Percentiles rank a stretch among this genome's conserved stretches.
Evolutionary conservation across 805 yeast genomes (phyloP).

Genomic region (Blastobotrys peoriensis): DNA sequence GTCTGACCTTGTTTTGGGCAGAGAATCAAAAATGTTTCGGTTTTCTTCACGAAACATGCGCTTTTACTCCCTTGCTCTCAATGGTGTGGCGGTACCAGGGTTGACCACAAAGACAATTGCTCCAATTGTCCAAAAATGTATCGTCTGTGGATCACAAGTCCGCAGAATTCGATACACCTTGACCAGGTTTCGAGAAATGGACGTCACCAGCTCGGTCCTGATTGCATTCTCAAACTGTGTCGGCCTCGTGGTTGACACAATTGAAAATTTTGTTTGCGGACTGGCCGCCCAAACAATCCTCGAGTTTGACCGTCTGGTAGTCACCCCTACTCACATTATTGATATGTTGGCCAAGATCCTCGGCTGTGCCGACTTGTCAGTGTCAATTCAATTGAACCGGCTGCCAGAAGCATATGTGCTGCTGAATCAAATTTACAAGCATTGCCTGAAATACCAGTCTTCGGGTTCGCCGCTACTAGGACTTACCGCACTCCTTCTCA

Average conservation of each 20-base stretch:
- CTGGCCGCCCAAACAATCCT: not conserved
- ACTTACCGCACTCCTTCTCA: constrained; percentile 1
- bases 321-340: not conserved
- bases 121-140: not conserved
- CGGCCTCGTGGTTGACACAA: constrained; percentile 1
- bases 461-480: not conserved
- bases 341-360: constrained; percentile 2
- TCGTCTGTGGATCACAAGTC: constrained; percentile 2
- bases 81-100: not conserved
- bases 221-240: constrained; percentile 8
- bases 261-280: constrained; percentile 1
- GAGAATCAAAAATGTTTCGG: constrained; percentile 2
- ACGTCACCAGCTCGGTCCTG: constrained; percentile 3
- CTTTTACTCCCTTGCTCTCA: not conserved
- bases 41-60: constrained; percentile 1
- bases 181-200: not conserved
- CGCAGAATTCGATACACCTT: constrained; percentile 4
- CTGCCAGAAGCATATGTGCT: constrained; percentile 1
- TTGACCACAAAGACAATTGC: not conserved
- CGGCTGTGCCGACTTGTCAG: constrained; percentile 4
- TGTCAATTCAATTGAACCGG: constrained; percentile 3
- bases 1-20: constrained; percentile 4
- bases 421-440: constrained; percentile 2
- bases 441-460: not conserved
- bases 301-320: not conserved